Evolutionary conservation across 1,284 basidiomycete species (phyloP), one percentile per base, ranked within the genome.

Genomic region (Golubevia sp.): DNA sequence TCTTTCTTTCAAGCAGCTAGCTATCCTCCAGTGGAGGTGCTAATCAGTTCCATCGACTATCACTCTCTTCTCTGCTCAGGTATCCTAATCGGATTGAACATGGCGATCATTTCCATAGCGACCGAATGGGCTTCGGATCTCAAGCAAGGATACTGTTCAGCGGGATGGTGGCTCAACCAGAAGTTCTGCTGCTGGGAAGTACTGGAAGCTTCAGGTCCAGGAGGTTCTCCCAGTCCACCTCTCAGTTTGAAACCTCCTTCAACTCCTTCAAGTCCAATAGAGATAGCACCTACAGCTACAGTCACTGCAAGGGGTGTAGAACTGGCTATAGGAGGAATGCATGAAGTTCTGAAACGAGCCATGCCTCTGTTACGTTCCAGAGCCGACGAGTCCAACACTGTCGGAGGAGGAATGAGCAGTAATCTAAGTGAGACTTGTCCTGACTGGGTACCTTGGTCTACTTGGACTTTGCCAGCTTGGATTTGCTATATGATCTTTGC

Each of bases 121-220:
- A 97, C 94, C n/a, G 93, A 92, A 84, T 99, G 97, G 97, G 88
- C 98, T 7, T 95, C 94, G 0, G 95, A 99, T 84, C 89, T 98
- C 67, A 98, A 98, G 86, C 91, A 94, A 86, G 97, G 97, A 0
- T 96, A 97, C 82, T 99, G 97, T 84, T 88, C 90, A 0, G 92
- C 95, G 62, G 95, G 93, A 2, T 99, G 97, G 97, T 99, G 97
- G 96, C 85, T 99, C 62, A 97, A 95, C 84, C 90, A 93, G 76
- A 93, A 97, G 80, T 98, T 98, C 84, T 99, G 97, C 85, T 99
- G 97, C 83, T 94, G 93, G 92, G 94, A 95, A 81, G 69, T 79
- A 62, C 76, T 75, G 74, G 80, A 83, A 59, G 61, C 64, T 4
- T 74, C 68, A 0, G 79, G 79, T 2, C 76, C 77, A 0, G 74